phyloP scores from a whole-genome alignment of 2,329 filamentous ascomycete species.

The Bipolaris gigantea region DNA sequence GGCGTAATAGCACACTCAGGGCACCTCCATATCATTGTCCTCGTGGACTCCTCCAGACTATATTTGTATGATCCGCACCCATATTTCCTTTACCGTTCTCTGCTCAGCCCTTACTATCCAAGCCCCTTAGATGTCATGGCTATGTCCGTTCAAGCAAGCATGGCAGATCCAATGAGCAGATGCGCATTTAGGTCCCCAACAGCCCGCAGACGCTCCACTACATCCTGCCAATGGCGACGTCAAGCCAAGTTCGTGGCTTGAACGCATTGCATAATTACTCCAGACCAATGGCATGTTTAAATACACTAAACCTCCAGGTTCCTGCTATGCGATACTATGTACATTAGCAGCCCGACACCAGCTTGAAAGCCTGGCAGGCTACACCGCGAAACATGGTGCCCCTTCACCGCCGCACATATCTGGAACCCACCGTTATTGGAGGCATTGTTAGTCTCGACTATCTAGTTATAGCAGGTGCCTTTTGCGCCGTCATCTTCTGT shows the following conservation, averaged over 20 bases:
- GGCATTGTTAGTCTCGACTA: constrained; percentile 3
- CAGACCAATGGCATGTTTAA: background rate
- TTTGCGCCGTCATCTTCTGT: constrained; percentile 9
- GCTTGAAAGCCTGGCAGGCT: background rate
- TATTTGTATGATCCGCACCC: background rate
- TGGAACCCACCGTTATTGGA: constrained; percentile 1
- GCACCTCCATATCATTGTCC: background rate
- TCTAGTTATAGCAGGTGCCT: background rate
- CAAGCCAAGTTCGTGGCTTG: background rate
- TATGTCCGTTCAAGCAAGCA: background rate
- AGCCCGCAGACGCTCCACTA: background rate
- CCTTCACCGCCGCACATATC: constrained; percentile 7
- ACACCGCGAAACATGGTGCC: constrained; percentile 10
- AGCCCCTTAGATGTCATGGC: background rate
- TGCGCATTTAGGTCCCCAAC: constrained; percentile 9
- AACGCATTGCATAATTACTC: background rate
- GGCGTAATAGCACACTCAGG: background rate
- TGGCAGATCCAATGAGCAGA: background rate
- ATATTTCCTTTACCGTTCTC: background rate
- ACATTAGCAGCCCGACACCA: background rate
- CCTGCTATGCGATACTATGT: background rate
- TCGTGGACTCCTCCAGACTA: background rate
- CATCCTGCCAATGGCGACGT: constrained; percentile 1
- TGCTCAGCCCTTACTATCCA: background rate
- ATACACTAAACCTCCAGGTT: background rate